phyloP scores from a whole-genome alignment of 202 grass and related monocot genomes.

The Saccharum hybrid region DNA sequence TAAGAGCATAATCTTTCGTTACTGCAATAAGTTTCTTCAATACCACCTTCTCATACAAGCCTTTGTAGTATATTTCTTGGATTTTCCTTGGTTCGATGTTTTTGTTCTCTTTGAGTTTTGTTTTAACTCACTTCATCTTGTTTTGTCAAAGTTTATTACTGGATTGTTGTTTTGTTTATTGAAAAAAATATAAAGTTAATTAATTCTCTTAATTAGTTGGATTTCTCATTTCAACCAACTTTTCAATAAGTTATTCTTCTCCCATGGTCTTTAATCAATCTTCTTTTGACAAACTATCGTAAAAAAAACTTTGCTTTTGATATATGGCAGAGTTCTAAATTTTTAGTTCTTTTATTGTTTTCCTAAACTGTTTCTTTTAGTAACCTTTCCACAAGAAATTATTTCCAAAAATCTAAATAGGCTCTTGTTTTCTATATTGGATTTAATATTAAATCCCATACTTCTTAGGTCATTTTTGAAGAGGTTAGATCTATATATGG shows the following conservation, averaged over 20 bases:
- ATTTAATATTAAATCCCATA: background rate
- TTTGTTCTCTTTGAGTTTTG: background rate
- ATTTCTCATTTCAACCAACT: background rate
- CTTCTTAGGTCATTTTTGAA: background rate
- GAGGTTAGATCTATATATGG: background rate
- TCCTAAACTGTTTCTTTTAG: background rate
- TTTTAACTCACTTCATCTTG: background rate
- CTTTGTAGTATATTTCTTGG: background rate
- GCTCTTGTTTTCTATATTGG: background rate
- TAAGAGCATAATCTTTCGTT: background rate
- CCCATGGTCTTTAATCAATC: background rate
- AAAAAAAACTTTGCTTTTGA: background rate
- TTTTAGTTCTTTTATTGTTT: background rate
- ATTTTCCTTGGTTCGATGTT: background rate
- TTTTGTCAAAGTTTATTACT: background rate
- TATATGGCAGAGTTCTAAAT: background rate
- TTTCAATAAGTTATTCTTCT: background rate
- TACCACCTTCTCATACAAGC: constrained; percentile 4
- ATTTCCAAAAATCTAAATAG: background rate
- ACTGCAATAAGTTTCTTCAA: background rate
- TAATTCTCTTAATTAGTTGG: background rate
- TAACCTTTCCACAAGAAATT: background rate
- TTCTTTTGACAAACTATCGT: background rate
- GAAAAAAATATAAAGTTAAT: background rate
- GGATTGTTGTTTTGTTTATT: background rate